Conservation (phyloP, 2,329 filamentous ascomycete species). For the Pseudogymnoascus sp. region DNA sequence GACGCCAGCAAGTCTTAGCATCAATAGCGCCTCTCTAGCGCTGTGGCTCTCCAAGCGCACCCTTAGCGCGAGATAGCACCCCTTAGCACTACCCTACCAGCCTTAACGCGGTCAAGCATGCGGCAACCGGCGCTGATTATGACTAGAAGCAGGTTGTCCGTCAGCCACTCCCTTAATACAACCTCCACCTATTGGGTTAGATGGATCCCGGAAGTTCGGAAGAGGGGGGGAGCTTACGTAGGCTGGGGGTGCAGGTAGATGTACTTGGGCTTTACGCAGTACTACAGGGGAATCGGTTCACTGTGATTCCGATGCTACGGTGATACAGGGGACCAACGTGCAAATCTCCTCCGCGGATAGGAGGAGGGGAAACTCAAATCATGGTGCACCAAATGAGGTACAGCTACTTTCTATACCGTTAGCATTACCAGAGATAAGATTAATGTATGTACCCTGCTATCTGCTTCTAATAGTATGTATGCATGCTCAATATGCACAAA, state of each 20-base stretch:
- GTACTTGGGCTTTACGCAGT: too few species aligned
- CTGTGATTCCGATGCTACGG: neutral
- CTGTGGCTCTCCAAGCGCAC: neutral
- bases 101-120: neutral
- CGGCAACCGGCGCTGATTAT: neutral
- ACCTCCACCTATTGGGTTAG: neutral
- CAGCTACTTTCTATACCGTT: neutral
- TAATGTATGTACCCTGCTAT: neutral
- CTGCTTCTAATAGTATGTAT: neutral
- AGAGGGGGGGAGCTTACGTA: neutral
- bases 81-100: neutral
- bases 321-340: neutral
- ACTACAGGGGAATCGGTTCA: neutral
- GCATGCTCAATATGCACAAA: neutral
- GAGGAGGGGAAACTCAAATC: neutral
- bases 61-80: neutral
- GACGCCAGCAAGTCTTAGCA: neutral
- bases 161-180: neutral
- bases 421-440: neutral
- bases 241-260: neutral
- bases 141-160: neutral
- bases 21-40: neutral
- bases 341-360: neutral
- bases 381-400: neutral
- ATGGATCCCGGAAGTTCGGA: neutral